Evolutionary conservation across 495 filamentous ascomycete genomes (phyloP).

Genomic region (Talaromyces adpressus): DNA sequence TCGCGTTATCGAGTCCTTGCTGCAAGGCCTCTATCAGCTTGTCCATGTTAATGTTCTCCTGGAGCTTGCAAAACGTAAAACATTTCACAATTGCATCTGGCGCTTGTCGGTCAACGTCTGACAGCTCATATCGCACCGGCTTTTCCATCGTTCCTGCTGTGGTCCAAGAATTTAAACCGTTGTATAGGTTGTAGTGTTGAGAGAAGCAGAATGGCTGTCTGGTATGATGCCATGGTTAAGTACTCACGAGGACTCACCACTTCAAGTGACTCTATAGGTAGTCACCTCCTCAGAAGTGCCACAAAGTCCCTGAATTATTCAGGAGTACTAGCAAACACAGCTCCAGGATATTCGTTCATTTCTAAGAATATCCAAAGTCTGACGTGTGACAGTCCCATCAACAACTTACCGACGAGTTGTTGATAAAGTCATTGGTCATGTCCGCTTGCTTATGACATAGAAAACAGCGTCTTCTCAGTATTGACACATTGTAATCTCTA

Average conservation of each 20-base stretch:
- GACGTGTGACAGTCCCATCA: background rate
- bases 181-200: background rate
- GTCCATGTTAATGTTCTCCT: background rate
- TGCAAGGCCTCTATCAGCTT: background rate
- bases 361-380: too few species aligned
- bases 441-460: background rate
- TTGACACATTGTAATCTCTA: background rate
- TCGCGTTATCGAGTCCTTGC: background rate
- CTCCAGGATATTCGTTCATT: too few species aligned
- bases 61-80: background rate
- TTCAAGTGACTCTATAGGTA: too few species aligned
- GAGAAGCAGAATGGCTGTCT: background rate
- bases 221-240: background rate
- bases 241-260: background rate
- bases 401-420: background rate
- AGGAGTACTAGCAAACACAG: too few species aligned
- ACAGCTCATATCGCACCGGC: background rate
- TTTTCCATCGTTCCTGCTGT: background rate
- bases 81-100: background rate
- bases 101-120: background rate
- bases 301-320: too few species aligned
- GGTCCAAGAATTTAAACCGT: background rate
- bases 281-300: too few species aligned
- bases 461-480: background rate
- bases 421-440: background rate